Evolutionary conservation across 495 filamentous ascomycete genomes (phyloP).

Genomic region (Talaromyces nanjingensis): DNA sequence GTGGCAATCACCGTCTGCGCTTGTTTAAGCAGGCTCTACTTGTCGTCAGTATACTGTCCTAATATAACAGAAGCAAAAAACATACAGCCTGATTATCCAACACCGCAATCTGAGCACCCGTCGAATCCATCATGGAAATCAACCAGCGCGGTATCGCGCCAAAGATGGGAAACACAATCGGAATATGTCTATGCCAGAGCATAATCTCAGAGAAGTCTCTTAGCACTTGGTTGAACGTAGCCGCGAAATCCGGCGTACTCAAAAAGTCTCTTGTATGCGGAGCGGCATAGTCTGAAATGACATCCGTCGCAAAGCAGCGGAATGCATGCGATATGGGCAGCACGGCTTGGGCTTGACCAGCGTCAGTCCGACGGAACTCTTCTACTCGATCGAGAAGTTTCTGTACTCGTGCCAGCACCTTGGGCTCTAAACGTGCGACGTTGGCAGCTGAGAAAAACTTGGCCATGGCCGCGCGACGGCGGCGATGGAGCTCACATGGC

Average conservation of each 20-base stretch:
- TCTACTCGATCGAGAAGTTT: slow-evolving; percentile 27
- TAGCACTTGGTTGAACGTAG: slow-evolving; percentile 24
- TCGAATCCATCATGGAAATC: slow-evolving; percentile 6
- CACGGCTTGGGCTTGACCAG: slow-evolving; percentile 3
- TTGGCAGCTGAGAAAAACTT: slow-evolving; percentile 25
- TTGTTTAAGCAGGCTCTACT: slow-evolving; percentile 6
- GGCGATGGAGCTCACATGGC: slow-evolving; percentile 20
- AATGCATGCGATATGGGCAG: slow-evolving; percentile 30
- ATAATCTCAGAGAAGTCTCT: slow-evolving; percentile 16
- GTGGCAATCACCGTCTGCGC: slow-evolving; percentile 7
- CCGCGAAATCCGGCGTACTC: slow-evolving; percentile 26
- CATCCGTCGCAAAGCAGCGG: slow-evolving; percentile 31
- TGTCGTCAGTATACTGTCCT: background rate
- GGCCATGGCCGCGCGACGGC: slow-evolving; percentile 21
- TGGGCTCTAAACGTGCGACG: slow-evolving; percentile 24
- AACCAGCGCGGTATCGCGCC: slow-evolving; percentile 8
- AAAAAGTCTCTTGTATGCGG: slow-evolving; percentile 21
- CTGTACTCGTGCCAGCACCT: slow-evolving; percentile 21
- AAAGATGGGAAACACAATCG: slow-evolving; percentile 1
- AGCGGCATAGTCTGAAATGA: slow-evolving; percentile 31
- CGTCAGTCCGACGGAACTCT: slow-evolving; percentile 19
- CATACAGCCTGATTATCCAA: slow-evolving; percentile 10
- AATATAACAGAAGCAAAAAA: background rate
- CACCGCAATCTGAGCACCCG: slow-evolving; percentile 8
- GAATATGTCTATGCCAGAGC: slow-evolving; percentile 12